These are phyloP conservation scores for Amanita jacksonii DNA, from an alignment of 768 basidiomycete species.

Conservation along the genomic window DNA sequence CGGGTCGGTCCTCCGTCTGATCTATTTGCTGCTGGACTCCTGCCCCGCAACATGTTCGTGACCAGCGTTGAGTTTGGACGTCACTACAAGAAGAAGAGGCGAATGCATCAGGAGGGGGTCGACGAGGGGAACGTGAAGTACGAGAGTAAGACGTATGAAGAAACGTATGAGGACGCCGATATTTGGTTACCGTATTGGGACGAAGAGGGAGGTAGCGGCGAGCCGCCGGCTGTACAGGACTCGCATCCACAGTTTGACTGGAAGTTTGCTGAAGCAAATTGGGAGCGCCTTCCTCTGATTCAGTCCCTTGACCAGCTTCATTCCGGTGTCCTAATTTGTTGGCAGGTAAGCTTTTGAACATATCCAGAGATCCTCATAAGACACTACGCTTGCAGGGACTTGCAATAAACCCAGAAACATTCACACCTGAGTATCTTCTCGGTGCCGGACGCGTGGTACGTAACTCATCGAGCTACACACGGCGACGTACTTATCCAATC, in stretches of 20 bases:
- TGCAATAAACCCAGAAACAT: slow-evolving; percentile 7
- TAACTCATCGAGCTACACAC: too few relatives aligned
- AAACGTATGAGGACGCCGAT: not conserved
- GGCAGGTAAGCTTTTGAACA: slow-evolving; percentile 5
- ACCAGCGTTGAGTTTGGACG: slow-evolving; percentile 7
- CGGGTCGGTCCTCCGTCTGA: slow-evolving; percentile 5
- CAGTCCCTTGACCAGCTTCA: not conserved
- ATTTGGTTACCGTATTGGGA: slow-evolving; percentile 1
- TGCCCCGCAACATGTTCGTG: slow-evolving; percentile 7
- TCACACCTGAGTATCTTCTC: slow-evolving; percentile 6
- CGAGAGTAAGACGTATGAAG: not conserved
- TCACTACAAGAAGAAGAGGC: slow-evolving; percentile 1
- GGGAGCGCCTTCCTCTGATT: not conserved
- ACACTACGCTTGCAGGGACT: slow-evolving; percentile 3
- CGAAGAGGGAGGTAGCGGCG: not conserved
- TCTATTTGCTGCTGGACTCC: not conserved
- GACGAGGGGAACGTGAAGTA: not conserved
- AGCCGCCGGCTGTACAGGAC: not conserved
- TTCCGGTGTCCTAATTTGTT: not conserved
- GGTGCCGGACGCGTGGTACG: slow-evolving; percentile 2
- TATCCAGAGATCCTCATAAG: too few relatives aligned
- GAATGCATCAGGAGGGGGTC: not conserved
- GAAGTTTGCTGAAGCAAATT: not conserved
- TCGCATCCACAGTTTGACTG: not conserved
- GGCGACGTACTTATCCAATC: not conserved